Percentiles rank a stretch among this genome's conserved stretches.
phyloP scores from a whole-genome alignment of 192 early-diverging fungal species.

The Coemansia sp. region DNA sequence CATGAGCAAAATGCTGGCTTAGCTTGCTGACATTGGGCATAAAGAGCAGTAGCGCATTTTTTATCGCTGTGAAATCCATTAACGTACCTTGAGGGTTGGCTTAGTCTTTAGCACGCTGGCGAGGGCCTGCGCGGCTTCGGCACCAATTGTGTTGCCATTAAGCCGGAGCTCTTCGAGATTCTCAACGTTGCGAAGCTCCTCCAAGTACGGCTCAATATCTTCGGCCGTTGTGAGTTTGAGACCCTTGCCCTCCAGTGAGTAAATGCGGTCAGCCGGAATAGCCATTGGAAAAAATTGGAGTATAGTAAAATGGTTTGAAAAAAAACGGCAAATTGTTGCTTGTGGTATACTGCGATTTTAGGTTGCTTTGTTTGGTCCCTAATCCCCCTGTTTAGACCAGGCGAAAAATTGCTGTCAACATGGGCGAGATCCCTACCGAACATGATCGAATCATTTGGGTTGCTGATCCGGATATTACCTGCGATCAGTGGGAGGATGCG shows the following conservation, averaged over 20 bases:
- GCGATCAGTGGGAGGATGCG: neutral
- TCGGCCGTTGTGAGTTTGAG: slow-evolving; percentile 84
- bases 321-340: neutral
- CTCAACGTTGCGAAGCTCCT: slow-evolving; percentile 63
- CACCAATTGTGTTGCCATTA: slow-evolving; percentile 90
- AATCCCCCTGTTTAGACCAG: neutral
- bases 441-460: neutral
- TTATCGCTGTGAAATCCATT: neutral
- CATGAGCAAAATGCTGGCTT: neutral
- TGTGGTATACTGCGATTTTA: neutral
- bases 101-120: slow-evolving; percentile 68
- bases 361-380: neutral
- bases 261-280: slow-evolving; percentile 55
- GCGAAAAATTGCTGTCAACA: neutral
- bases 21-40: neutral
- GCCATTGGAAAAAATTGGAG: neutral
- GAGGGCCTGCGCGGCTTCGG: slow-evolving; percentile 82
- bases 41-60: neutral
- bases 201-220: slow-evolving; percentile 75
- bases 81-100: slow-evolving; percentile 66
- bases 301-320: neutral
- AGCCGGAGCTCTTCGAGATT: slow-evolving; percentile 69
- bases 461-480: neutral
- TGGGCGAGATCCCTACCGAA: neutral
- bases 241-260: slow-evolving; percentile 84